These are phyloP conservation scores for Phytophthora ramorum DNA, from an alignment of 352 stramenopile species.

Conservation along the genomic window DNA sequence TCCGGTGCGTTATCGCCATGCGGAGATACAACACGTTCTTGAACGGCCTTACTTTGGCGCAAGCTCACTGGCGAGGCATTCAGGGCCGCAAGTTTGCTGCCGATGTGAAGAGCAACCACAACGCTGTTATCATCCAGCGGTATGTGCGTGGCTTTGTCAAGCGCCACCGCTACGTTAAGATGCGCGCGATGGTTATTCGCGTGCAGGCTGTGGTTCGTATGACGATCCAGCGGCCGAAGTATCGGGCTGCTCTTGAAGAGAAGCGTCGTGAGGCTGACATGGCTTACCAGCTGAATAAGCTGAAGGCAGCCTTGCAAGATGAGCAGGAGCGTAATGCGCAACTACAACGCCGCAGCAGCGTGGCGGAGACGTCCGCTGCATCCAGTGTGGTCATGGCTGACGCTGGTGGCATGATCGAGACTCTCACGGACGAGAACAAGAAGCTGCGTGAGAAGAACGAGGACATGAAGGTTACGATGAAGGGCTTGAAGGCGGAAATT, in stretches of 20 bases:
- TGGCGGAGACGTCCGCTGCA: slow-evolving; percentile 51
- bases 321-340: slow-evolving; percentile 81
- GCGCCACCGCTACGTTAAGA: slow-evolving; percentile 69
- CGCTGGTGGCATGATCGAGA: slow-evolving; percentile 85
- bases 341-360: slow-evolving; percentile 64
- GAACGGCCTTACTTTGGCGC: slow-evolving; percentile 61
- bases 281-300: slow-evolving; percentile 81
- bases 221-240: slow-evolving; percentile 84
- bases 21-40: slow-evolving; percentile 86
- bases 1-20: slow-evolving; percentile 86
- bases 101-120: slow-evolving; percentile 84
- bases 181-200: slow-evolving; percentile 75
- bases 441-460: slow-evolving; percentile 84
- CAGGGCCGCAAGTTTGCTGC: slow-evolving; percentile 67
- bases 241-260: slow-evolving; percentile 72
- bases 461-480: slow-evolving; percentile 69
- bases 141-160: slow-evolving; percentile 78
- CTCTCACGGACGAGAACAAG: slow-evolving; percentile 79
- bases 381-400: slow-evolving; percentile 81
- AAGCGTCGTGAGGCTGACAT: slow-evolving; percentile 89
- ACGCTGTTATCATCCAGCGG: slow-evolving; percentile 86
- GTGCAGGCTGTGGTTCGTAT: slow-evolving; percentile 85
- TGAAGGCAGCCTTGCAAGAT: slow-evolving; percentile 82
- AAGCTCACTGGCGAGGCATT: slow-evolving; percentile 80
- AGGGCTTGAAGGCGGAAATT: slow-evolving; percentile 71